Evolutionary conservation across 2,329 filamentous ascomycete species (phyloP), one percentile per base, ranked within the genome.

Genomic region (Fusarium devonianum): DNA sequence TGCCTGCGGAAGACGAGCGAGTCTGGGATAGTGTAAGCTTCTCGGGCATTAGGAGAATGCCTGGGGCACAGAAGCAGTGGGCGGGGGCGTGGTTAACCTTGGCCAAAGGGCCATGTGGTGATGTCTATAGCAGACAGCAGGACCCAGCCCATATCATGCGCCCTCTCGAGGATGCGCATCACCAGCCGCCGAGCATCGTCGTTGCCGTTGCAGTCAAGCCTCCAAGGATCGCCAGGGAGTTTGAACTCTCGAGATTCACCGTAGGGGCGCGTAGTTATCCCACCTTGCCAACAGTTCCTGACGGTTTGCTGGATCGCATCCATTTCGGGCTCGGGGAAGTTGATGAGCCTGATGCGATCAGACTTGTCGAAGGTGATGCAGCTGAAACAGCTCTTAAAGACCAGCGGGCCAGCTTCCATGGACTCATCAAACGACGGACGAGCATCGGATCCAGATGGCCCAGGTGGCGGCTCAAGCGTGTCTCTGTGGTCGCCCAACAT

Each of bases 391-490:
- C 48, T 49, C 17, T 34, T 38, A 13, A 53, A 57, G 2, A 22
- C 16, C 2, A 23, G 38, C 4, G 37, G 49, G 5, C 23, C 10
- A 4, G 39, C 26, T 18, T 40, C 22, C n/a, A 53, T 19, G 4
- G 54, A 49, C 13, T 57, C 53, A 29, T 57, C 23, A 12, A 57
- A 57, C 5, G 48, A 53, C 11, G 54, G 54, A 61, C 6, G 68
- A 71, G n/a, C n/a, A n/a, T n/a, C n/a, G n/a, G n/a, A n/a, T n/a
- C n/a, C n/a, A n/a, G n/a, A n/a, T n/a, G n/a, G n/a, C n/a, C n/a
- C n/a, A n/a, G n/a, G n/a, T n/a, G n/a, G n/a, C n/a, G n/a, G n/a
- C n/a, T n/a, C n/a, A n/a, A n/a, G n/a, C n/a, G n/a, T n/a, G n/a
- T n/a, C n/a, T n/a, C n/a, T n/a, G n/a, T n/a, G n/a, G n/a, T n/a